Evolutionary conservation across 495 filamentous ascomycete species (phyloP).

Genomic region (Echria macrotheca): DNA sequence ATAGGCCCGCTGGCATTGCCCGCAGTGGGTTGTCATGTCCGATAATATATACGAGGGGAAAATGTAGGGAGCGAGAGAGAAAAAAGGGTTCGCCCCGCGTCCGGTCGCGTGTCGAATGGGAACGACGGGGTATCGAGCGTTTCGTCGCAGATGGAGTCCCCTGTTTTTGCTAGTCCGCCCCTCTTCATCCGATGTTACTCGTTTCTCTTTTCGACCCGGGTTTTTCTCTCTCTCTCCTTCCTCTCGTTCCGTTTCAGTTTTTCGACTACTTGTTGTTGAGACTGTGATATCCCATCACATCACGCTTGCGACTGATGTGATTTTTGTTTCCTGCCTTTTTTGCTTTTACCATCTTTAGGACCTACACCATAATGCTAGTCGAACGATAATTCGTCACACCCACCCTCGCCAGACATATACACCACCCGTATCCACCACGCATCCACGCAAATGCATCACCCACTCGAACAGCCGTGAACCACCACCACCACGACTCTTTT

Average conservation of each 20-base stretch:
- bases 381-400: too few species aligned
- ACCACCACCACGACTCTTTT: not conserved
- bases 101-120: not conserved
- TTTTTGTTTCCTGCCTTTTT: too few species aligned
- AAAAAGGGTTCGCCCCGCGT: constrained; percentile 1
- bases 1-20: not conserved
- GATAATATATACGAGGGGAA: constrained; percentile 5
- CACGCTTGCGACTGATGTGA: too few species aligned
- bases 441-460: not conserved
- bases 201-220: constrained; percentile 1
- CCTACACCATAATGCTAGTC: too few species aligned
- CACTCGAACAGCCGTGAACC: not conserved
- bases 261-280: not conserved
- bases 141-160: not conserved
- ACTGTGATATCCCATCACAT: too few species aligned
- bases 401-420: too few species aligned
- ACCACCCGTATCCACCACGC: not conserved
- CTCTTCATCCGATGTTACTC: not conserved
- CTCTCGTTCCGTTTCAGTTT: not conserved
- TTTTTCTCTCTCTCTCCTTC: not conserved
- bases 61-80: too few species aligned
- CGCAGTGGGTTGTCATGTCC: not conserved
- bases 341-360: too few species aligned
- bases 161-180: not conserved
- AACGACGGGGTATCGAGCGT: not conserved